Percentiles rank a stretch among this genome's conserved stretches.
Conservation (phyloP, 768 basidiomycete genomes). For the Leccinum disarticulatum region DNA sequence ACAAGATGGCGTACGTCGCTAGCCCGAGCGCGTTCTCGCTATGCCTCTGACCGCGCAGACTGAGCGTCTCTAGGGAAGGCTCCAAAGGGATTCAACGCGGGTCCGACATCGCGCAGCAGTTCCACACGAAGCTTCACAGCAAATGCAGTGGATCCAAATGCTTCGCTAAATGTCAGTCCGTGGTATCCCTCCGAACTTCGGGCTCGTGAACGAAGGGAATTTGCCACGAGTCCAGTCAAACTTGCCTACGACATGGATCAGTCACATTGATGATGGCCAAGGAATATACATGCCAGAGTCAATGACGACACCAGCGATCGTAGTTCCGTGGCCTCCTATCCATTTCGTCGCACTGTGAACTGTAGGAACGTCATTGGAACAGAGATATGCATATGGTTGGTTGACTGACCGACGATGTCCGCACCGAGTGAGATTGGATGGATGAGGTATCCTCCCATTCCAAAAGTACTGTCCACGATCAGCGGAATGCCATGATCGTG, state of each 20-base stretch:
- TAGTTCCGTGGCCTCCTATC: slow-evolving; percentile 67
- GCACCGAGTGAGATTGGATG: slow-evolving; percentile 57
- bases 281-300: slow-evolving; percentile 46
- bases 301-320: slow-evolving; percentile 61
- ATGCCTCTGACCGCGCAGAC: slow-evolving; percentile 59
- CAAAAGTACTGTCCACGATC: slow-evolving; percentile 67
- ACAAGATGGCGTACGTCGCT: slow-evolving; percentile 35
- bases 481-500: slow-evolving; percentile 59
- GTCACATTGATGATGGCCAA: not conserved
- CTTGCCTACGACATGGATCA: slow-evolving; percentile 38
- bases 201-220: slow-evolving; percentile 58
- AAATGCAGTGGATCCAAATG: slow-evolving; percentile 51
- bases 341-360: slow-evolving; percentile 65
- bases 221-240: slow-evolving; percentile 55
- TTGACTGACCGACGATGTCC: slow-evolving; percentile 46
- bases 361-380: slow-evolving; percentile 13
- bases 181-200: slow-evolving; percentile 60
- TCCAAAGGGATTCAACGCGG: slow-evolving; percentile 52
- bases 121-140: slow-evolving; percentile 52
- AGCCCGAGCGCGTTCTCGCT: slow-evolving; percentile 55
- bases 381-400: too few species aligned
- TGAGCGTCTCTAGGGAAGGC: slow-evolving; percentile 66
- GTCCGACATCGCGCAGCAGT: slow-evolving; percentile 53
- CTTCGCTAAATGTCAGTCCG: slow-evolving; percentile 49
- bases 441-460: slow-evolving; percentile 57